Evolutionary conservation across 148 eudicot genomes (phyloP).

Genomic region (Polygonum aviculare): DNA sequence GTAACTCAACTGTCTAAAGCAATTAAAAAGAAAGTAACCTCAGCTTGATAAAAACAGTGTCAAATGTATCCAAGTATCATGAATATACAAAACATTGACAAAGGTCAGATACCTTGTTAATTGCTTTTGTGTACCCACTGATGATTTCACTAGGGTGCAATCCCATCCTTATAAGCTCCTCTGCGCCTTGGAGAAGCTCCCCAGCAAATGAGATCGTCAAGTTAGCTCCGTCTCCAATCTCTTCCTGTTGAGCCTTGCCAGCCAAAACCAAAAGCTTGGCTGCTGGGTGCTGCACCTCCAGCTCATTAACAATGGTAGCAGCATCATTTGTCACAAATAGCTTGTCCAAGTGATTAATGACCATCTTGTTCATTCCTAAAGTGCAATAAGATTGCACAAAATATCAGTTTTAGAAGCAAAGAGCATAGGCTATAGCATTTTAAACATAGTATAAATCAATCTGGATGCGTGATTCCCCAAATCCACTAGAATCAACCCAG

Average conservation of each 20-base stretch:
- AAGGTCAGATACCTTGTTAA: slow-evolving; percentile 49
- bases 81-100: not conserved
- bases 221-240: slow-evolving; percentile 96
- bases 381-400: not conserved
- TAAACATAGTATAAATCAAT: not conserved
- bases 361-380: slow-evolving; percentile 92
- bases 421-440: not conserved
- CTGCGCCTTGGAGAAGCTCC: slow-evolving; percentile 80
- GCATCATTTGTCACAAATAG: slow-evolving; percentile 93
- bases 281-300: slow-evolving; percentile 96
- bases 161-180: slow-evolving; percentile 93
- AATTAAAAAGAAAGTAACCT: not conserved
- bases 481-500: not conserved
- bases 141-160: slow-evolving; percentile 92
- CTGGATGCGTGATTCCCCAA: not conserved
- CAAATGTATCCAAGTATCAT: not conserved
- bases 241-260: slow-evolving; percentile 91
- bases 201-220: slow-evolving; percentile 89
- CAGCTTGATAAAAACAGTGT: not conserved
- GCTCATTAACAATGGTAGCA: slow-evolving; percentile 86
- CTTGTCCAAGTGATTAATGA: slow-evolving; percentile 89
- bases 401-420: not conserved
- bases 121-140: slow-evolving; percentile 72
- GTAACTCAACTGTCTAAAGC: slow-evolving; percentile 44
- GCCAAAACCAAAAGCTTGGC: slow-evolving; percentile 93